These are phyloP conservation scores for Fragaria vesca DNA, from an alignment of 306 rosid genomes.

Conservation along the genomic window DNA sequence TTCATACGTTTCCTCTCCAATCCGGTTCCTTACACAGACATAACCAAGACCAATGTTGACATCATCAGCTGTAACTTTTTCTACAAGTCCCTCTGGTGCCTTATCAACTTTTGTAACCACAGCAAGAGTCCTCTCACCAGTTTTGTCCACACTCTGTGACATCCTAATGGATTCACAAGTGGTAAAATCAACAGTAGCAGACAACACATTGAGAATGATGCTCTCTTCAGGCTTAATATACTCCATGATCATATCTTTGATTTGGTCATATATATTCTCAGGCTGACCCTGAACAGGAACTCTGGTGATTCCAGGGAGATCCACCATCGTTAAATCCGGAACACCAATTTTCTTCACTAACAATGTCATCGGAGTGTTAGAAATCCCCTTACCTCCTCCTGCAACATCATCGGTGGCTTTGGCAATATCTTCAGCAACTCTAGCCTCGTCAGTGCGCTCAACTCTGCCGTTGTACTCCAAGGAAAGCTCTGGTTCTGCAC, in stretches of 20 bases:
- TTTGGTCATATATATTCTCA: background rate
- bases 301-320: too few species aligned
- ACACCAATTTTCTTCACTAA: too few species aligned
- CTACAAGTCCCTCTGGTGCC: background rate
- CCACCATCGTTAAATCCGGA: too few species aligned
- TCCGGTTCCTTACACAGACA: background rate
- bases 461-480: too few species aligned
- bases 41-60: background rate
- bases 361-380: too few species aligned
- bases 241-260: background rate
- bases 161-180: background rate
- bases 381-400: too few species aligned
- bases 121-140: background rate
- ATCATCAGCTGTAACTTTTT: background rate
- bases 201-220: background rate
- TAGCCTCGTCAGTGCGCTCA: too few species aligned
- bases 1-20: background rate
- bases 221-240: background rate
- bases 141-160: background rate
- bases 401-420: too few species aligned
- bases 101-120: background rate
- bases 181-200: background rate
- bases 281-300: background rate
- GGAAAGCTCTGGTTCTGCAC: too few species aligned
- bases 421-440: too few species aligned